Conservation (phyloP, 2,329 filamentous ascomycete species). For the Epichloe gansuensis region DNA sequence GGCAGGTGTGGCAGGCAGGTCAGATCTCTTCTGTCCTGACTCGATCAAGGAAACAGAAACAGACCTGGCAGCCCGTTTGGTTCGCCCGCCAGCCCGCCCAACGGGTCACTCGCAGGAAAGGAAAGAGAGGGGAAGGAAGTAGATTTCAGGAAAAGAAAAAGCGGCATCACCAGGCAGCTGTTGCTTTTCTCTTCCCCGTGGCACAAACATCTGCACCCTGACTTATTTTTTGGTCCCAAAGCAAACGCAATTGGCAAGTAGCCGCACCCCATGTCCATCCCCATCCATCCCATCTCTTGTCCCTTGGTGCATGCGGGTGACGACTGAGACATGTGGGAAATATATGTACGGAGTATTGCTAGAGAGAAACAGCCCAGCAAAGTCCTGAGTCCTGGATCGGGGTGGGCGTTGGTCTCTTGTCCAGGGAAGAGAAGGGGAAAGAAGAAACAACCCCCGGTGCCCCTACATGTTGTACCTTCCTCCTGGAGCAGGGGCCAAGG, state of each 20-base stretch:
- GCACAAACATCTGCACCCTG: neutral
- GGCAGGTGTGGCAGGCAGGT: too few species aligned
- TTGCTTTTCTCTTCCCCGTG: neutral
- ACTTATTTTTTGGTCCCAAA: neutral
- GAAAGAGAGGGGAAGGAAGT: neutral
- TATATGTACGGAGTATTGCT: too few species aligned
- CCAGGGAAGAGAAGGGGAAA: too few species aligned
- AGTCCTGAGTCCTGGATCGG: neutral
- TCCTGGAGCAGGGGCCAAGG: too few species aligned
- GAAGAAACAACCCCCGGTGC: too few species aligned
- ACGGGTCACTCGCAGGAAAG: neutral
- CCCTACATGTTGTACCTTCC: too few species aligned
- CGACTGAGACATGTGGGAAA: conserved; percentile 2
- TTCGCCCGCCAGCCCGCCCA: neutral
- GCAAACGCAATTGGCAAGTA: neutral
- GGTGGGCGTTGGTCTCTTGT: too few species aligned
- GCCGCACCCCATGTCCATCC: neutral
- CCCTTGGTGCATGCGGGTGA: conserved; percentile 3
- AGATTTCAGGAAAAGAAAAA: neutral
- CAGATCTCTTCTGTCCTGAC: too few species aligned
- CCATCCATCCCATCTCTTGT: conserved; percentile 1
- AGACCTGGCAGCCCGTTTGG: neutral
- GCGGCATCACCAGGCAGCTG: neutral
- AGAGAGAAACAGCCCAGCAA: neutral
- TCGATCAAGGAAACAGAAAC: too few species aligned